Evolutionary conservation across 2,329 filamentous ascomycete genomes (phyloP), one percentile per base, ranked within the genome.

Genomic region (Karstenula rhodostoma): DNA sequence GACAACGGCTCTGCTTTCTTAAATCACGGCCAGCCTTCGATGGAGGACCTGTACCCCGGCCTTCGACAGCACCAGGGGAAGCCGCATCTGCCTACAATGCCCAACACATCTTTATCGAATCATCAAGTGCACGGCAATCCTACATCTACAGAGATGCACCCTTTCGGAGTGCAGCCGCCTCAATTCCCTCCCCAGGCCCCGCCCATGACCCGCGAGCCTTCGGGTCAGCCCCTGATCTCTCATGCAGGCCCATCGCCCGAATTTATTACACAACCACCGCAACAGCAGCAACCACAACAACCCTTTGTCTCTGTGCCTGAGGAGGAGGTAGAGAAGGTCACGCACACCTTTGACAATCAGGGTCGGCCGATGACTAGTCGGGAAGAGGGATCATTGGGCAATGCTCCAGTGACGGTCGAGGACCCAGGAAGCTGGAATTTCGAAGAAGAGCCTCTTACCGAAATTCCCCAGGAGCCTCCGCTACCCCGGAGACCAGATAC

Each of bases 401-500:
- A 56, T 58, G 66, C 59, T 22, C 81, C 80, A 47, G 80, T 82
- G 40, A 67, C 79, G 17, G 71, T 79, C 25, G 83, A 87, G 56
- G 85, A 89, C 72, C 62, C 80, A 0, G 94, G 97, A 71, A 92
- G 87, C 9, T 99, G 95, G 95, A 94, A 96, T 72, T 99, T 99
- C 68, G 92, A 94, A 56, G 93, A 97, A 57, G 94, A 97, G 60
- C 85, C 88, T 9, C 82, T 88, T 55, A 80, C 86, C 0, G 90
- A 91, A 43, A 79, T 86, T 13, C 71, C 81, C 1, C 81, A 83
- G 53, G 84, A 84, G 57, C 75, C 83, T 12, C 79, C 82, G 71
- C 66, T 89, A 77, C 79, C 88, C 12, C 81, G 86, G 62, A 80
- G 94, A 63, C 93, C 93, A 1, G 94, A 97, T 73, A 95, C 90